Evolutionary conservation across 2,329 filamentous ascomycete species (phyloP).

Genomic region (Ciborinia camelliae): DNA sequence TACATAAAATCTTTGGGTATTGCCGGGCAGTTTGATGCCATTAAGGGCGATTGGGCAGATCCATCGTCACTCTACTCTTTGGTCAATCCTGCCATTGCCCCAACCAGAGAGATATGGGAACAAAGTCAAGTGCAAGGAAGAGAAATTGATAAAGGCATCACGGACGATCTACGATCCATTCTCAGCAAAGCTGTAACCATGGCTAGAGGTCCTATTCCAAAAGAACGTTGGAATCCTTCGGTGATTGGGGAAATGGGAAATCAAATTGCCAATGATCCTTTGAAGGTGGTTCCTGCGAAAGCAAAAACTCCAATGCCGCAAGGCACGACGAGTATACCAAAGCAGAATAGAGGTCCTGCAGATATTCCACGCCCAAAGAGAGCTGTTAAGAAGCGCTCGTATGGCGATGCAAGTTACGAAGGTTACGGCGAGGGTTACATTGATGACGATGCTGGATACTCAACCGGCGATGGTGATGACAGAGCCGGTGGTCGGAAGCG

Average conservation of each 20-base stretch:
- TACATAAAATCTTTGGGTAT: constrained; percentile 63
- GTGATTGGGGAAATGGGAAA: constrained; percentile 52
- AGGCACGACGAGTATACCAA: not conserved
- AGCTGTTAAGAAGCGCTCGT: constrained; percentile 68
- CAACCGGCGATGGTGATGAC: constrained; percentile 68
- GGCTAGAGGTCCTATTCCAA: constrained; percentile 54
- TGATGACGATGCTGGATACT: constrained; percentile 67
- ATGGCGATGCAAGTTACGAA: constrained; percentile 70
- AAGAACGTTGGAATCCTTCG: constrained; percentile 53
- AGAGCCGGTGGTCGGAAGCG: constrained; percentile 53
- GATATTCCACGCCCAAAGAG: constrained; percentile 56
- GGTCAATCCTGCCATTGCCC: constrained; percentile 46
- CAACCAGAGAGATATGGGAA: constrained; percentile 49
- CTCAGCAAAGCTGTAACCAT: constrained; percentile 54
- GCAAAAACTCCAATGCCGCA: constrained; percentile 6
- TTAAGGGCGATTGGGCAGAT: constrained; percentile 51
- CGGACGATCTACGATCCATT: constrained; percentile 43
- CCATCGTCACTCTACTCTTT: constrained; percentile 45
- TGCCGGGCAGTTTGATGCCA: constrained; percentile 57
- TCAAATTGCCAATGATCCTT: constrained; percentile 20
- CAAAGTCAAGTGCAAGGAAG: constrained; percentile 52
- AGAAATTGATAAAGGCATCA: constrained; percentile 53
- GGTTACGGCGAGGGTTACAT: constrained; percentile 70
- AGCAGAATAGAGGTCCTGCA: constrained; percentile 10
- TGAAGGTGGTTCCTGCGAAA: constrained; percentile 24